These are phyloP conservation scores for Breviolum minutum DNA, from an alignment of 73 alveolate species.

Conservation along the genomic window DNA sequence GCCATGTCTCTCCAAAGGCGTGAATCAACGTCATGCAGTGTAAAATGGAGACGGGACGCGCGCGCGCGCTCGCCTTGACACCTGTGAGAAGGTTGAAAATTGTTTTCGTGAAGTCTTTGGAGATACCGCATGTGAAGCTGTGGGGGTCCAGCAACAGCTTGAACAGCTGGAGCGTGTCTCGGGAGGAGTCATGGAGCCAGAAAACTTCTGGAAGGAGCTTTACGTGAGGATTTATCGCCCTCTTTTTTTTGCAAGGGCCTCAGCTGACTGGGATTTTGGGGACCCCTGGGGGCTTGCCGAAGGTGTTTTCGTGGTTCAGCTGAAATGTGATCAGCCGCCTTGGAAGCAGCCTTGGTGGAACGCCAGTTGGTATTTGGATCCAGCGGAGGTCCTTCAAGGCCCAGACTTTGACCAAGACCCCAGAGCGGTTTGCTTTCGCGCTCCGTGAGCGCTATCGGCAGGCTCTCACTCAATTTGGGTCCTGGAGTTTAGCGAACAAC, in stretches of 20 bases:
- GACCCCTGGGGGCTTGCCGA: neutral
- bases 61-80: neutral
- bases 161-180: conserved; percentile 6
- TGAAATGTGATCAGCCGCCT: conserved; percentile 28
- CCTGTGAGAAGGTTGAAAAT: neutral
- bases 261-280: neutral
- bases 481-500: neutral
- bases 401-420: neutral
- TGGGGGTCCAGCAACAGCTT: conserved; percentile 16
- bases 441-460: conserved; percentile 13
- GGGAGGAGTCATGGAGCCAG: conserved; percentile 1
- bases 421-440: neutral
- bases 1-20: too few relatives aligned
- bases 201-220: conserved; percentile 38
- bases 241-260: conserved; percentile 17
- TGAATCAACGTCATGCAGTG: too few relatives aligned
- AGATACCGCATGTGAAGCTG: conserved; percentile 41
- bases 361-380: conserved; percentile 22
- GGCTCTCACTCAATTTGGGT: neutral
- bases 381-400: conserved; percentile 1
- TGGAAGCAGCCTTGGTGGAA: conserved; percentile 43
- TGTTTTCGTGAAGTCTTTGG: conserved; percentile 1
- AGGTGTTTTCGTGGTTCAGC: conserved; percentile 19
- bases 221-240: conserved; percentile 14
- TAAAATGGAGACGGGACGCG: too few relatives aligned